Evolutionary conservation across 169 alveolate species (phyloP), one percentile per base, ranked within the genome.

Genomic region (Plasmodium gallinaceum): DNA sequence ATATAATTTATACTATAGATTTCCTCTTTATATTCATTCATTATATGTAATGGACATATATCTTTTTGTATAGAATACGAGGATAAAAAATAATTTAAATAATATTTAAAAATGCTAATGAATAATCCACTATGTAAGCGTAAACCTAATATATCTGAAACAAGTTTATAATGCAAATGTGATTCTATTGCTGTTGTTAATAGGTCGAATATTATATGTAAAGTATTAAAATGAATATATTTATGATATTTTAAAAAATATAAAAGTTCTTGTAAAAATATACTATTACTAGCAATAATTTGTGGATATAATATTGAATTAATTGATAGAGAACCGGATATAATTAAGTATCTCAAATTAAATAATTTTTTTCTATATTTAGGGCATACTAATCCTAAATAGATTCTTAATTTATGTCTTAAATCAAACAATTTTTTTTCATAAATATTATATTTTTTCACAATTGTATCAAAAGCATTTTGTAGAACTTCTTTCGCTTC

Each of bases 41-140:
- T 69, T 22, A 83, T 70, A 62, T 83, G 61, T 65, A 70, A 39
- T 22, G 83, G 91, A 58, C 91, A 83, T 24, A 83, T 66, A 69
- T 70, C 85, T 32, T 83, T 83, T 60, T 66, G 91, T 18, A 83
- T 62, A 12, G 45, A 22, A 68, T 68, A 37, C 1, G 85, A 43
- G 4, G 91, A 83, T 8, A 83, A 45, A 22, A 66, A 83, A 54
- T 83, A 70, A 52, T 83, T 83, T 45, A 83, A 48, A 26, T 83
- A 83, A 71, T 83, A 83, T 48, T 83, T 83, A 62, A 83, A 70
- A 43, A 83, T 48, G 46, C 85, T 83, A 43, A 83, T 83, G 57
- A 83, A 83, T 58, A 83, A 69, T 1, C 91, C 91, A 69, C 91
- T 83, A 62, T 83, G 91, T 1, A 83, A 58, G 16, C 85, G 83